Evolutionary conservation across 805 yeast species (phyloP), one percentile per base, ranked within the genome.

Genomic region (Wickerhamomyces silvicola): DNA sequence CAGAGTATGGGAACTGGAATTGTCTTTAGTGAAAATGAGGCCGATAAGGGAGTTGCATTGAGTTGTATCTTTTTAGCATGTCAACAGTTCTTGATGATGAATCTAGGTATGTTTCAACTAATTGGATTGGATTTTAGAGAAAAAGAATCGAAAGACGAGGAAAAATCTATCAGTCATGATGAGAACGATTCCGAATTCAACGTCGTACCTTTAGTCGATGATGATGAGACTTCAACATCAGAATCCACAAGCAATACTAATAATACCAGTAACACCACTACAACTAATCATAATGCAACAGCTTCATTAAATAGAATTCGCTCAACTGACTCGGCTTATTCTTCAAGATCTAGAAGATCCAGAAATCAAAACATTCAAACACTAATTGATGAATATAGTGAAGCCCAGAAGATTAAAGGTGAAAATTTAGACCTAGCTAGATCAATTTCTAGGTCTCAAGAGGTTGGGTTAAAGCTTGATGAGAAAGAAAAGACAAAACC

Each of bases 21-120:
- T n/a, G 52, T 62, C 3, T 69, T 71, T 39, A 46, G 62, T 1
- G 18, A 43, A 2, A 51, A 39, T 3, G 62, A 68, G 32, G 72
- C 68, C 13, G 50, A 60, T 31, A 59, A 55, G 38, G 78, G 76
- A 6, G 73, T 70, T 22, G 75, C 76, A 4, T 64, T 69, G 42
- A 66, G 70, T 24, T 62, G 69, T 52, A 60, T 68, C 29, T 64
- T 64, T 40, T 47, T 61, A 21, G 66, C 73, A 11, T 41, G 66
- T 2, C 85, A 81, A 53, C 66, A 77, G 23, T 64, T 83, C 28
- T 56, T 70, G 46, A 75, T 81, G 57, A 84, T 85, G 68, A 80
- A 83, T 46, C 57, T 81, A 27, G 95, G 96, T 2, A 70, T 82
- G 32, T 80, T 78, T 57, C 66, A 76, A 39, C 56, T 87, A 32